Percentiles rank a stretch among this genome's conserved stretches.
These are phyloP conservation scores for Micractinium conductrix DNA, from an alignment of 139 green algal genomes.

Conservation along the genomic window DNA sequence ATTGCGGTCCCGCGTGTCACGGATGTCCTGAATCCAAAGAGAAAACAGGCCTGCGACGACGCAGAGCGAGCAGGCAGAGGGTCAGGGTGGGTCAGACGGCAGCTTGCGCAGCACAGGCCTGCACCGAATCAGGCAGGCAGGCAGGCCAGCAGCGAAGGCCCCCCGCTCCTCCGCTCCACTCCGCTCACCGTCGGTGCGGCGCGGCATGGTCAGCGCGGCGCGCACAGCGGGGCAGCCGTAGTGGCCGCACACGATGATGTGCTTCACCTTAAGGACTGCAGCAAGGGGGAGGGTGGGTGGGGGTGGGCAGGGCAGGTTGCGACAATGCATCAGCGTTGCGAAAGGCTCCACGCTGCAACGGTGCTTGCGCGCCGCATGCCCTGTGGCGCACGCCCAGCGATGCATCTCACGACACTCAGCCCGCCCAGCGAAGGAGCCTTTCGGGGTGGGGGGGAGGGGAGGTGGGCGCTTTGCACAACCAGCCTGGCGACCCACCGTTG, in stretches of 20 bases:
- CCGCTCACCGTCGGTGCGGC: not conserved
- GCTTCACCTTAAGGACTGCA: conserved; percentile 69
- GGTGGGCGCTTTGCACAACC: not conserved
- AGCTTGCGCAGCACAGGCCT: too few species aligned
- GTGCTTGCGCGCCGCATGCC: too few species aligned
- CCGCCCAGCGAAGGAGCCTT: too few species aligned
- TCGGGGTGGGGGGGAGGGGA: too few species aligned
- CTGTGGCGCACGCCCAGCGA: too few species aligned
- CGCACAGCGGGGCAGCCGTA: conserved; percentile 80
- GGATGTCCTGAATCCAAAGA: conserved; percentile 79
- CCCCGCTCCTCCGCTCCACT: not conserved
- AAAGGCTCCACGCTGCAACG: too few species aligned
- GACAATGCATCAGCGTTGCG: too few species aligned
- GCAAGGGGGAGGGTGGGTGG: not conserved
- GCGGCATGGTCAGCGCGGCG: conserved; percentile 57
- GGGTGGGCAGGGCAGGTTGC: too few species aligned
- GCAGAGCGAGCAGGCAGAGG: not conserved
- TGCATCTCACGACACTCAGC: too few species aligned
- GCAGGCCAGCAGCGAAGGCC: too few species aligned
- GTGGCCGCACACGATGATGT: conserved; percentile 84
- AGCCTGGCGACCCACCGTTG: conserved; percentile 27
- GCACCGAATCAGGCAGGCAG: too few species aligned
- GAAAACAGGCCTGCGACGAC: conserved; percentile 62
- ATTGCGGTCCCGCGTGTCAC: conserved; percentile 46
- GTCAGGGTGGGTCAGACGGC: not conserved